Percentiles rank a stretch among this genome's conserved stretches.
Evolutionary conservation across 2,329 filamentous ascomycete genomes (phyloP).

Genomic region (Diaporthe vexans): DNA sequence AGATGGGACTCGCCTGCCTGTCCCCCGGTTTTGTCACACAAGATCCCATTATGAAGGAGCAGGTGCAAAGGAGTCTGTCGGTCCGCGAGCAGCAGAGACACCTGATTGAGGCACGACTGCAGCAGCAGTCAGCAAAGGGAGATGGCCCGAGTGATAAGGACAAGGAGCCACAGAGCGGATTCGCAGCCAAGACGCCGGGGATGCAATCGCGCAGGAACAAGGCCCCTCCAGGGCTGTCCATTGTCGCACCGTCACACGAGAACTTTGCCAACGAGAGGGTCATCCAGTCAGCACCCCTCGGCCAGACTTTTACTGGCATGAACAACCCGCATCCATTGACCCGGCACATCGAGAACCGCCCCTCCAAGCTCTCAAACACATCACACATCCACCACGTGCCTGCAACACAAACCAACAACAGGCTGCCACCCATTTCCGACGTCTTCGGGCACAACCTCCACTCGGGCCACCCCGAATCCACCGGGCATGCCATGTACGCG

Average conservation of each 20-base stretch:
- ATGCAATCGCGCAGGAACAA: slow-evolving; percentile 79
- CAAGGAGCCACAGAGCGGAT: slow-evolving; percentile 57
- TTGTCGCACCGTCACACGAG: slow-evolving; percentile 92
- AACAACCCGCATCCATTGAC: slow-evolving; percentile 83
- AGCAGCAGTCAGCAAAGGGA: slow-evolving; percentile 87
- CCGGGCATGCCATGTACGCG: slow-evolving; percentile 67
- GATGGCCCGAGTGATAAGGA: slow-evolving; percentile 74
- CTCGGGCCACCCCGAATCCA: slow-evolving; percentile 70
- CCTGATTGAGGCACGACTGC: slow-evolving; percentile 92
- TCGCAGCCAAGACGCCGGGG: slow-evolving; percentile 78
- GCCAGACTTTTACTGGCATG: slow-evolving; percentile 95
- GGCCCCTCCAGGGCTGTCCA: slow-evolving; percentile 90
- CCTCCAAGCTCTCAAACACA: slow-evolving; percentile 84
- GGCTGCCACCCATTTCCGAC: slow-evolving; percentile 92
- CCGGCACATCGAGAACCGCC: slow-evolving; percentile 84
- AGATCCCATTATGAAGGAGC: slow-evolving; percentile 96
- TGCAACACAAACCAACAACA: slow-evolving; percentile 89
- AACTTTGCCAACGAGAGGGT: slow-evolving; percentile 95
- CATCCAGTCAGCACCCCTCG: slow-evolving; percentile 94
- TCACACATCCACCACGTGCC: slow-evolving; percentile 93
- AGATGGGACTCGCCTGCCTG: slow-evolving; percentile 93
- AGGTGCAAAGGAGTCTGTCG: slow-evolving; percentile 92
- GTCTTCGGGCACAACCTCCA: slow-evolving; percentile 87
- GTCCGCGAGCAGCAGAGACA: slow-evolving; percentile 94
- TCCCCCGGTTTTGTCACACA: slow-evolving; percentile 97